Percentiles rank a stretch among this genome's conserved stretches.
Evolutionary conservation across 139 green algal genomes (phyloP).

Genomic region (Chlorella sp.): DNA sequence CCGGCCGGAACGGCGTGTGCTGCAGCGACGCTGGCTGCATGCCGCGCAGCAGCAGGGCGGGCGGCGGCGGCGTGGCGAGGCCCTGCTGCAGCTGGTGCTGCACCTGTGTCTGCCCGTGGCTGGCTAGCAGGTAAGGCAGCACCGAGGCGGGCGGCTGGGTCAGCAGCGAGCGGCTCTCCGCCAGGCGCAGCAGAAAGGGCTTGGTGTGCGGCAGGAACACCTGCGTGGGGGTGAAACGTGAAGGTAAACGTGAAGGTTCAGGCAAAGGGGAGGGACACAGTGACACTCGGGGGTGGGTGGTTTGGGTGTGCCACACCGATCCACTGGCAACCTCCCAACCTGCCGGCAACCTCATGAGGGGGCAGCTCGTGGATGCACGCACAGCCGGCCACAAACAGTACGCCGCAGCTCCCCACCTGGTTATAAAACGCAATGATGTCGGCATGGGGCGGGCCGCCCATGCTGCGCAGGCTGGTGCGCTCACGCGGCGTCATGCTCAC

Average conservation of each 20-base stretch:
- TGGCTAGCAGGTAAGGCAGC: constrained; percentile 12
- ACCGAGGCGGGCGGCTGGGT: constrained; percentile 5
- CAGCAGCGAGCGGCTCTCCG: constrained; percentile 12
- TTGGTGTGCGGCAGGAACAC: constrained; percentile 63
- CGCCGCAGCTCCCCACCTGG: constrained; percentile 32
- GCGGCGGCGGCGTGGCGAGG: background rate
- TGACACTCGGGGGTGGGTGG: background rate
- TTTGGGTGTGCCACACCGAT: too few relatives aligned
- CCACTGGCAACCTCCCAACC: too few relatives aligned
- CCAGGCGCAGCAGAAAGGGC: constrained; percentile 17
- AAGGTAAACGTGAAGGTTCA: background rate
- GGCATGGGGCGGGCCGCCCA: background rate
- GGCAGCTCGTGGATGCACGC: too few relatives aligned
- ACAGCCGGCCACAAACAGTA: too few relatives aligned
- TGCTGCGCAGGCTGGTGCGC: background rate
- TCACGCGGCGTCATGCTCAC: constrained; percentile 72
- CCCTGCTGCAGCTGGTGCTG: too few relatives aligned
- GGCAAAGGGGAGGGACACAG: background rate
- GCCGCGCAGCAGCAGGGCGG: background rate
- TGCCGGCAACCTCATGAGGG: too few relatives aligned
- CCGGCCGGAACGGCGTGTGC: too few relatives aligned
- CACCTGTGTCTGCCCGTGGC: background rate
- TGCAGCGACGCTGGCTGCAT: background rate
- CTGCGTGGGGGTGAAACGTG: background rate
- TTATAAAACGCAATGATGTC: constrained; percentile 98